These are phyloP conservation scores for Candida sanyaensis DNA, from an alignment of 1,139 yeast genomes.

Conservation along the genomic window DNA sequence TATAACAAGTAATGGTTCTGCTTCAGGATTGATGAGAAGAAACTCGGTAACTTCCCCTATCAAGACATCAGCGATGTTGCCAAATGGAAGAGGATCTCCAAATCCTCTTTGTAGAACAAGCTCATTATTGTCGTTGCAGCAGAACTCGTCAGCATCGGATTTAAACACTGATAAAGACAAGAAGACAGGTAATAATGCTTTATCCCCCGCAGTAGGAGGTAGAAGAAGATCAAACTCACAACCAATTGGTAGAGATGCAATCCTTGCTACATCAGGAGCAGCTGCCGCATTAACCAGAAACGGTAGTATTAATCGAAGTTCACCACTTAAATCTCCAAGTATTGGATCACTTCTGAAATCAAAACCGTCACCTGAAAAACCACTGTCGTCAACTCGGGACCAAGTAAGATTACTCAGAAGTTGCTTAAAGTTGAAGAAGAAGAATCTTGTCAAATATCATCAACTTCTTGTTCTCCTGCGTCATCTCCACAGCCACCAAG, in stretches of 20 bases:
- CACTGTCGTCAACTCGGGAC: slow-evolving; percentile 12
- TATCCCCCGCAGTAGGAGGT: slow-evolving; percentile 7
- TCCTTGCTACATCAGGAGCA: slow-evolving; percentile 35
- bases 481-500: neutral
- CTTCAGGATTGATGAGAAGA: slow-evolving; percentile 15
- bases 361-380: neutral
- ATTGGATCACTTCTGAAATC: slow-evolving; percentile 3
- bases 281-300: slow-evolving; percentile 33
- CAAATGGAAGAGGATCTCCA: slow-evolving; percentile 15
- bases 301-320: slow-evolving; percentile 10
- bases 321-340: slow-evolving; percentile 8
- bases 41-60: slow-evolving; percentile 23
- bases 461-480: neutral
- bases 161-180: slow-evolving; percentile 1
- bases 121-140: slow-evolving; percentile 28
- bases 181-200: slow-evolving; percentile 13
- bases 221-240: slow-evolving; percentile 41
- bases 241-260: slow-evolving; percentile 24
- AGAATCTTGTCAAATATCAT: slow-evolving; percentile 16
- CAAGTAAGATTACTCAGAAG: slow-evolving; percentile 16
- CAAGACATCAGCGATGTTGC: slow-evolving; percentile 17
- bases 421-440: slow-evolving; percentile 29
- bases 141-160: slow-evolving; percentile 22
- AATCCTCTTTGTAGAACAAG: slow-evolving; percentile 21
- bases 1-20: slow-evolving; percentile 19